phyloP scores from a whole-genome alignment of 164 flowering plant genomes.

The Stephania japonica region DNA sequence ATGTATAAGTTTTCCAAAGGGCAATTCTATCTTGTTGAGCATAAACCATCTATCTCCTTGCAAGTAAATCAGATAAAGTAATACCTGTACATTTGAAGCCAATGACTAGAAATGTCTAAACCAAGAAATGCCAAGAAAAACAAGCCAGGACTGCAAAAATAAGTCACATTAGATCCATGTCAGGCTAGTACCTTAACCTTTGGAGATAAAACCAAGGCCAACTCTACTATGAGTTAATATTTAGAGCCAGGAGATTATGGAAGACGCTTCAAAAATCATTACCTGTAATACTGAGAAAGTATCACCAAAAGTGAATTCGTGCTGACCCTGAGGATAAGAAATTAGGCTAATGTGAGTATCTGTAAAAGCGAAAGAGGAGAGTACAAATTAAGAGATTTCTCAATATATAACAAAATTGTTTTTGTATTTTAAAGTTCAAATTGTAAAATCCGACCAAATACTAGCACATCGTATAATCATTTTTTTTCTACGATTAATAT shows the following conservation, averaged over 20 bases:
- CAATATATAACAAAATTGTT: too few species aligned
- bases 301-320: constrained; percentile 85
- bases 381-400: background rate
- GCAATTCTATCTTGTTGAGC: background rate
- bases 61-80: background rate
- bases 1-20: background rate
- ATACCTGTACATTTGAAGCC: constrained; percentile 99
- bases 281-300: constrained; percentile 86
- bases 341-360: background rate
- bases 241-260: background rate
- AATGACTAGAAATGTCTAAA: constrained; percentile 87
- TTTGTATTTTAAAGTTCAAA: too few species aligned
- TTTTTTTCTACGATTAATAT: too few species aligned
- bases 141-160: constrained; percentile 66
- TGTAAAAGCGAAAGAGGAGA: background rate
- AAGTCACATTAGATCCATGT: background rate
- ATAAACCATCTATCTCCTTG: background rate
- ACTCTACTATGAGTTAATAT: too few species aligned
- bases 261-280: constrained; percentile 8
- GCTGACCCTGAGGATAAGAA: constrained; percentile 65
- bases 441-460: too few species aligned
- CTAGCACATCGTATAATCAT: too few species aligned
- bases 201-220: too few species aligned
- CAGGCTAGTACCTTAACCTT: background rate
- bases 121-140: constrained; percentile 75